Percentiles rank a stretch among this genome's conserved stretches.
Evolutionary conservation across 768 basidiomycete species (phyloP).

Genomic region (Cantharellus anzutake): DNA sequence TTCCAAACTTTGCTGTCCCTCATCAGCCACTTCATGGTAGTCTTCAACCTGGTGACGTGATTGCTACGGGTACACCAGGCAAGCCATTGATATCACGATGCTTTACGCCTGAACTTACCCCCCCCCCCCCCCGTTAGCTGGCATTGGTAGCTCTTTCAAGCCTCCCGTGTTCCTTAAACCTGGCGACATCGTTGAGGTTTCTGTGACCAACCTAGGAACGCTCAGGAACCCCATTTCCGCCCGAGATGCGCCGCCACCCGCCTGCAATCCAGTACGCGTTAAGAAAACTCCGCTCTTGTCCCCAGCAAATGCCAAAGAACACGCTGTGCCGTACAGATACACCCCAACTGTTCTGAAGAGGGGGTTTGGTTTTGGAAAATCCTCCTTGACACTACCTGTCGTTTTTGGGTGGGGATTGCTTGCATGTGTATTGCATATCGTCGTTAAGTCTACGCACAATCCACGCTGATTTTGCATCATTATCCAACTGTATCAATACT

Average conservation of each 20-base stretch:
- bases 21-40: background rate
- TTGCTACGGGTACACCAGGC: conserved; percentile 15
- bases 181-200: conserved; percentile 13
- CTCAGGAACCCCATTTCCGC: conserved; percentile 10
- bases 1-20: background rate
- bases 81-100: background rate
- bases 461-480: no score
- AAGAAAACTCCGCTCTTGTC: background rate
- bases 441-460: no score
- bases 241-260: background rate
- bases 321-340: no score
- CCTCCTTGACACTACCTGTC: no score
- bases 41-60: conserved; percentile 12
- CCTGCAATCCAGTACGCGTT: background rate
- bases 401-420: no score
- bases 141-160: conserved; percentile 10
- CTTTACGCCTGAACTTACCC: background rate
- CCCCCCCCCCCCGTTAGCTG: conserved; percentile 7
- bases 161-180: conserved; percentile 11
- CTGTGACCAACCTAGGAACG: conserved; percentile 13
- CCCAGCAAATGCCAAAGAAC: no score
- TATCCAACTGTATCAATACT: no score
- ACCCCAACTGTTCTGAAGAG: no score
- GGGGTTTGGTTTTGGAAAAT: no score
- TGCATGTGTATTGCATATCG: no score